A percentile compares a stretch with the other conserved stretches of the same genome.
Evolutionary conservation across 108 stramenopile species (phyloP).

Genomic region (Epipyxis sp.): DNA sequence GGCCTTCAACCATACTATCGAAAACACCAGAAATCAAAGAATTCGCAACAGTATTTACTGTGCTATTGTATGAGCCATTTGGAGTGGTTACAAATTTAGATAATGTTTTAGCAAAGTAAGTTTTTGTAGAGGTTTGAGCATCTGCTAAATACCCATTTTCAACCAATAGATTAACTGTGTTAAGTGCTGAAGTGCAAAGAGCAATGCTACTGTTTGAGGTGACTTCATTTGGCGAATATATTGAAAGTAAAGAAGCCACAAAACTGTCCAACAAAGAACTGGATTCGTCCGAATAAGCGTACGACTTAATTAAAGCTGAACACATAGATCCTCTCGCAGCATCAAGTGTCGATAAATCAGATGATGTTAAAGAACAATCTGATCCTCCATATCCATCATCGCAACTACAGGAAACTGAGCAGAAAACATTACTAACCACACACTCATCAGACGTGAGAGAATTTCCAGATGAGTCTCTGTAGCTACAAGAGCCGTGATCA

Average conservation of each 20-base stretch:
- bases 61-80: not conserved
- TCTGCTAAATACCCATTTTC: not conserved
- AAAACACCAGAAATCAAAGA: not conserved
- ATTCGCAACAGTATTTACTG: not conserved
- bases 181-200: not conserved
- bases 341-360: not conserved
- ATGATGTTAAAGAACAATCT: not conserved
- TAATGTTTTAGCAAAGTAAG: not conserved
- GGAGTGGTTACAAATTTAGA: not conserved
- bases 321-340: not conserved
- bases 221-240: not conserved
- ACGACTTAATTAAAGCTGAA: not conserved
- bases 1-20: not conserved
- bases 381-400: not conserved
- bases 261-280: not conserved
- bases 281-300: not conserved
- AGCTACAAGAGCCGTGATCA: not conserved
- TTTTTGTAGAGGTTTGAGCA: not conserved
- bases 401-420: not conserved
- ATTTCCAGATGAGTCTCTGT: not conserved
- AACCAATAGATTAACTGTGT: not conserved
- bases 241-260: not conserved
- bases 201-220: not conserved
- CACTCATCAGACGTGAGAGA: not conserved
- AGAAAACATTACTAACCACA: not conserved